Base-by-base conservation (phyloP, 2,329 filamentous ascomycete genomes). In the Colletotrichum trifolii region DNA sequence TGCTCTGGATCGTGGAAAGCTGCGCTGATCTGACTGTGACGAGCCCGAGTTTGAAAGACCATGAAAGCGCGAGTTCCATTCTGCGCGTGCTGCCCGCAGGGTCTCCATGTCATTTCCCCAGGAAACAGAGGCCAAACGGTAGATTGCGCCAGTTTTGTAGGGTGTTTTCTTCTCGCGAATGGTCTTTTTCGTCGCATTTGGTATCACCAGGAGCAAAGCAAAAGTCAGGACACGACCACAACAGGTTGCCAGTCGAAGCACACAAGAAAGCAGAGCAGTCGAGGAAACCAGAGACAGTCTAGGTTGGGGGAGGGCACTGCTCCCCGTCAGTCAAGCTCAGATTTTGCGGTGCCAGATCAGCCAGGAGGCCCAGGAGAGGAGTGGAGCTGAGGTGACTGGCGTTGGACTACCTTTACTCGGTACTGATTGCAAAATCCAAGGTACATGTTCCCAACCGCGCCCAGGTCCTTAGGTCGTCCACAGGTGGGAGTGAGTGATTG, bases 301-400 rank as follows among this genome's bases (percentile, higher is more conserved):
- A 69, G 69, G 65, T 60, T 68, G 64, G 69, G 74, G 74, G 74
- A 71, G 73, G 67, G 69, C 60, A 60, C 50, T 67, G 75, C 74
- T 76, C 75, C 72, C 71, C 69, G 69, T 71, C 63, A 63, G 58
- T 66, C 53, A 34, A 57, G 63, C 52, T 57, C 63, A 53, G 52
- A 47, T 50, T 43, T 42, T 65, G 46, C 33, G 45, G 58, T 52
- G 35, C 59, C 42, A 52, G 63, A 66, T 66, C 63, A 66, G 63
- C 63, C 59, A 62, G 63, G 50, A 61, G 39, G 40, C 39, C 60
- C 60, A 56, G 54, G 54, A 64, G 25, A 25, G 60, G 59, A 63
- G 63, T 66, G 63, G 63, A 63, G 63, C 63, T 63, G 63, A 63
- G 63, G 58, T 63, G 40, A 49, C 59, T 56, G 58, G 63, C 58